phyloP scores from a whole-genome alignment of 768 basidiomycete species.

The Glaciozyma antarctica region DNA sequence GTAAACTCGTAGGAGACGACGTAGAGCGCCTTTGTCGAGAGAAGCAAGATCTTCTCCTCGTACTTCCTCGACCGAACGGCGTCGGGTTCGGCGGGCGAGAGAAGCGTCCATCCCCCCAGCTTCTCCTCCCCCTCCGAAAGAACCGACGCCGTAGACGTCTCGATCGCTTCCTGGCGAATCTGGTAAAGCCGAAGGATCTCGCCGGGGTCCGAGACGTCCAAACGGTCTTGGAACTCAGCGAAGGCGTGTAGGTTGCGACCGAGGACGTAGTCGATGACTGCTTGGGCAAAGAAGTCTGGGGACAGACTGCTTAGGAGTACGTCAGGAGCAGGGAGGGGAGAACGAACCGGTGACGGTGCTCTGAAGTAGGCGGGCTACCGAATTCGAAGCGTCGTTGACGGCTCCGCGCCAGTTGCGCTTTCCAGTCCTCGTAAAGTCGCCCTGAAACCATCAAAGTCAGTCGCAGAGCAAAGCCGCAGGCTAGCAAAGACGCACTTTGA shows the following conservation, averaged over 20 bases:
- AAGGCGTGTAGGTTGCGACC: slow-evolving; percentile 81
- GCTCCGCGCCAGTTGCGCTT: slow-evolving; percentile 85
- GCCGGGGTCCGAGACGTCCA: slow-evolving; percentile 83
- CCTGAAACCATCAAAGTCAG: slow-evolving; percentile 5
- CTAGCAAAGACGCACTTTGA: slow-evolving; percentile 51
- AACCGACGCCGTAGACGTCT: slow-evolving; percentile 70
- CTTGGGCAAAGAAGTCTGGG: slow-evolving; percentile 91
- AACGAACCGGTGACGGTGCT: slow-evolving; percentile 45
- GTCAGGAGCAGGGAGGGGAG: neutral
- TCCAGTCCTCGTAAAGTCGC: slow-evolving; percentile 58
- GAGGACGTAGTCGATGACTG: slow-evolving; percentile 50
- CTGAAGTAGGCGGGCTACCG: slow-evolving; percentile 69
- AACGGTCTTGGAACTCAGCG: slow-evolving; percentile 78
- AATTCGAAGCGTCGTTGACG: slow-evolving; percentile 78
- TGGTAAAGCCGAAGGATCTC: slow-evolving; percentile 79
- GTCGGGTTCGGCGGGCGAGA: slow-evolving; percentile 68
- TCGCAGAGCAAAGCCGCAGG: too few relatives aligned
- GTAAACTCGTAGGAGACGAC: slow-evolving; percentile 32
- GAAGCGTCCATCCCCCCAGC: slow-evolving; percentile 81
- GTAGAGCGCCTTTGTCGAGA: slow-evolving; percentile 39
- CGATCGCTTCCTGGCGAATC: slow-evolving; percentile 84
- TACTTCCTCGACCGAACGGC: slow-evolving; percentile 46
- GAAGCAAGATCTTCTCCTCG: slow-evolving; percentile 84
- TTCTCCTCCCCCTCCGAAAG: slow-evolving; percentile 66
- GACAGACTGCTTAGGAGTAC: too few relatives aligned